Base-by-base conservation (phyloP, 768 basidiomycete species). In the Lepiota venenata region DNA sequence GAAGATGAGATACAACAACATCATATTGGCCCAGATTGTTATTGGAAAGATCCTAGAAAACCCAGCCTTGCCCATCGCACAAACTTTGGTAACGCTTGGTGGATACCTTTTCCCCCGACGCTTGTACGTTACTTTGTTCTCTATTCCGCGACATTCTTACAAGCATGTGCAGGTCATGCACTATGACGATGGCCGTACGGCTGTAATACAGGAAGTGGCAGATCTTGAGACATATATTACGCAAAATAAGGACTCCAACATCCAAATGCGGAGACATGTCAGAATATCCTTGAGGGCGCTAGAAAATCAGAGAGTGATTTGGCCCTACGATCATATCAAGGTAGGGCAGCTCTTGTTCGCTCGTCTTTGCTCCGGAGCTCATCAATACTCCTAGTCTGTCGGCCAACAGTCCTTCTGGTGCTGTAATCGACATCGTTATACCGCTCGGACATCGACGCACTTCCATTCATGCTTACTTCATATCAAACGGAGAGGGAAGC, bases 61-160 rank as follows among this genome's bases (percentile, higher is more conserved):
- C 54, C 58, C 3, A 46, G 62, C 3, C 59, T 61, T 3, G 66
- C 71, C 0, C 69, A 72, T 0, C 73, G 78, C 51, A 73, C 71
- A 2, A 77, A 74, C 40, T 92, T 90, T 63, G 89, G 89, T 8
- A 86, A 88, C 57, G 81, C 87, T 8, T 90, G 87, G 84, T 84
- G 85, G 79, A 77, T 89, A 25, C 87, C 88, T 2, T 91, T 92
- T 61, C 89, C 89, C 0, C 86, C 88, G 0, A 81, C 84, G 0
- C 69, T 88, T 50, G 85, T 84, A 59, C 50, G 75, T 73, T 16
- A 18, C n/a, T 16, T 27, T 15, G 12, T 20, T 36, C 54, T 47
- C 15, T 37, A 50, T 36, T 18, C 15, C 10, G 3, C 35, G 18
- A 35, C 7, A 38, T 42, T 20, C 46, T 55, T 52, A 56, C 54